These are phyloP conservation scores for Thalia dealbata DNA, from an alignment of 176 grass and related monocot genomes.

Conservation along the genomic window DNA sequence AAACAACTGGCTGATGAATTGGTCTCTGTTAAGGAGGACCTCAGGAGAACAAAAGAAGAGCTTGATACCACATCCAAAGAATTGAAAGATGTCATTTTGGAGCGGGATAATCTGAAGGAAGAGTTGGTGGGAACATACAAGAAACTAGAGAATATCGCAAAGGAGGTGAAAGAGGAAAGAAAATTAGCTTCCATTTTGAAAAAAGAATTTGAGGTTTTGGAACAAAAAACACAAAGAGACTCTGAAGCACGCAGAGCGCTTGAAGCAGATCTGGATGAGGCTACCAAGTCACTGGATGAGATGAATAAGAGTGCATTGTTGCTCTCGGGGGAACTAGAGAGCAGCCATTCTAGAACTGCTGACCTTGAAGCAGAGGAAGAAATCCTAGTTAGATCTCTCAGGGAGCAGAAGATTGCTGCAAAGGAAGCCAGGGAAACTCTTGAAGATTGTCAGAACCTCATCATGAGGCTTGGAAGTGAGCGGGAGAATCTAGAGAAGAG, in stretches of 20 bases:
- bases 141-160: conserved; percentile 66
- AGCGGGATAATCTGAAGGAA: conserved; percentile 67
- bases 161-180: conserved; percentile 73
- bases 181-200: conserved; percentile 60
- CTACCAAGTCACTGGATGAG: conserved; percentile 80
- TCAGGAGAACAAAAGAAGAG: conserved; percentile 51
- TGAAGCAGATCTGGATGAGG: conserved; percentile 79
- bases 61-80: conserved; percentile 44
- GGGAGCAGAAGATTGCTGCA: conserved; percentile 53
- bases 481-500: conserved; percentile 69
- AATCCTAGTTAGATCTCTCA: conserved; percentile 61
- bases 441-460: conserved; percentile 72
- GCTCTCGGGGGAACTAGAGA: conserved; percentile 64
- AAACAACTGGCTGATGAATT: conserved; percentile 67
- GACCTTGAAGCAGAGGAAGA: conserved; percentile 76
- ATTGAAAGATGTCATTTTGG: conserved; percentile 43
- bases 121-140: conserved; percentile 77
- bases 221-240: conserved; percentile 60
- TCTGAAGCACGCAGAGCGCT: conserved; percentile 67
- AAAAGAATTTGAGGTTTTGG: conserved; percentile 65
- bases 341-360: conserved; percentile 43
- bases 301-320: conserved; percentile 90
- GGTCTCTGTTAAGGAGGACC: conserved; percentile 53
- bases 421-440: conserved; percentile 60
- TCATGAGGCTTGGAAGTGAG: conserved; percentile 57